Conservation (phyloP, 805 yeast genomes). For the Saccharomycopsis fodiens region DNA sequence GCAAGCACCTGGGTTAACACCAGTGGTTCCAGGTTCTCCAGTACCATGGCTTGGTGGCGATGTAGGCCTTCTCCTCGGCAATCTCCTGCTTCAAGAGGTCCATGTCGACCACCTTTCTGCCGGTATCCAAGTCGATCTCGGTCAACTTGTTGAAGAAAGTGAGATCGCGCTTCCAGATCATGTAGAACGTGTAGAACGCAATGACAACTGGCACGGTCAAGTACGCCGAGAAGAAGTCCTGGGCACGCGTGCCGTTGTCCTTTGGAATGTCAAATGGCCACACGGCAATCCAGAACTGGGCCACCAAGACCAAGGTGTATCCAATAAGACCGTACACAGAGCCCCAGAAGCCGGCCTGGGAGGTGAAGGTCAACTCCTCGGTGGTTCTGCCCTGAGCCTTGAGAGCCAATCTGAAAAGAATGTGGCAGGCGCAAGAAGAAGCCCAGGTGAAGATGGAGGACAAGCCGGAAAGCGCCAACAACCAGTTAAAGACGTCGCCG, state of each 20-base stretch:
- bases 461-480: constrained; percentile 56
- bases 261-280: constrained; percentile 38
- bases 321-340: constrained; percentile 54
- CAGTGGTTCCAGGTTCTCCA: constrained; percentile 37
- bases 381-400: constrained; percentile 57
- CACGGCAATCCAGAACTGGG: constrained; percentile 79
- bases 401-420: constrained; percentile 60
- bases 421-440: constrained; percentile 49
- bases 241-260: constrained; percentile 25
- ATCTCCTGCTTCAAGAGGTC: constrained; percentile 45
- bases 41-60: constrained; percentile 39
- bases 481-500: constrained; percentile 55
- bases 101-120: constrained; percentile 50
- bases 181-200: constrained; percentile 49
- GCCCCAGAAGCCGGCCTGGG: constrained; percentile 65
- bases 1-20: constrained; percentile 34
- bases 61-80: constrained; percentile 41
- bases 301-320: constrained; percentile 53
- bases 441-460: constrained; percentile 60
- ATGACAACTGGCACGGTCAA: constrained; percentile 58
- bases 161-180: constrained; percentile 41
- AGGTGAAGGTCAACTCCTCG: constrained; percentile 57
- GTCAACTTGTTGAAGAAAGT: constrained; percentile 34
- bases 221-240: constrained; percentile 58
- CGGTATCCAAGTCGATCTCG: constrained; percentile 56